phyloP scores from a whole-genome alignment of 2,329 filamentous ascomycete genomes.

The Verticillium isaacii region DNA sequence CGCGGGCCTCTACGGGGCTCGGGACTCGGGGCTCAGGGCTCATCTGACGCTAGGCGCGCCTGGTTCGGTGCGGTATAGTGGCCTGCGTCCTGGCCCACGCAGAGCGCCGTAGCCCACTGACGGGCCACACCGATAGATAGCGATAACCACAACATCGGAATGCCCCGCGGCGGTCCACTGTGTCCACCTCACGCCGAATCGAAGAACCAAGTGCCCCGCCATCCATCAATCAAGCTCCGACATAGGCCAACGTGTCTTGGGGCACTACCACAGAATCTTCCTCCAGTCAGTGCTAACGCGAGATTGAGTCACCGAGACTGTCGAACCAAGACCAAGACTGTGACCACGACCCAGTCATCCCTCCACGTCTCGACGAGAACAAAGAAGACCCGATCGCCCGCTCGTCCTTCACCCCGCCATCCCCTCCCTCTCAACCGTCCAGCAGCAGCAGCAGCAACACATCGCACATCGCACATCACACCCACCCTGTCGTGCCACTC shows the following conservation, averaged over 20 bases:
- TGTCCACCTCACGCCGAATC: not conserved
- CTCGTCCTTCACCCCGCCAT: not conserved
- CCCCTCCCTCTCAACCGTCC: not conserved
- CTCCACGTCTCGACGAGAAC: not conserved
- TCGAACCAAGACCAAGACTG: not conserved
- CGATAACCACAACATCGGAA: not conserved
- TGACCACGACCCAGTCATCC: not conserved
- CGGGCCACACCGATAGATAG: not conserved
- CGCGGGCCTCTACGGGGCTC: not conserved
- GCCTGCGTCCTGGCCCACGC: not conserved
- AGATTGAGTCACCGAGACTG: not conserved
- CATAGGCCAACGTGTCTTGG: constrained; percentile 13
- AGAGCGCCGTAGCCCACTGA: not conserved
- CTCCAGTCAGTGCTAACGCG: not conserved
- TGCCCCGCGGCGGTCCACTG: not conserved
- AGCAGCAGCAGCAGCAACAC: not conserved
- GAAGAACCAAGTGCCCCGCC: constrained; percentile 11
- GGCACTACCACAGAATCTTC: not conserved
- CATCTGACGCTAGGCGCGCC: not conserved
- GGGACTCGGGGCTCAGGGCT: not conserved
- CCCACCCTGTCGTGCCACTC: not conserved
- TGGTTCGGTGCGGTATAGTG: not conserved
- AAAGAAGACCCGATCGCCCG: not conserved
- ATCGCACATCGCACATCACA: not conserved
- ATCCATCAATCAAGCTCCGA: constrained; percentile 13